Evolutionary conservation across 208 protist species (phyloP), one percentile per base, ranked within the genome.

Genomic region (Strigomonas oncopelti): DNA sequence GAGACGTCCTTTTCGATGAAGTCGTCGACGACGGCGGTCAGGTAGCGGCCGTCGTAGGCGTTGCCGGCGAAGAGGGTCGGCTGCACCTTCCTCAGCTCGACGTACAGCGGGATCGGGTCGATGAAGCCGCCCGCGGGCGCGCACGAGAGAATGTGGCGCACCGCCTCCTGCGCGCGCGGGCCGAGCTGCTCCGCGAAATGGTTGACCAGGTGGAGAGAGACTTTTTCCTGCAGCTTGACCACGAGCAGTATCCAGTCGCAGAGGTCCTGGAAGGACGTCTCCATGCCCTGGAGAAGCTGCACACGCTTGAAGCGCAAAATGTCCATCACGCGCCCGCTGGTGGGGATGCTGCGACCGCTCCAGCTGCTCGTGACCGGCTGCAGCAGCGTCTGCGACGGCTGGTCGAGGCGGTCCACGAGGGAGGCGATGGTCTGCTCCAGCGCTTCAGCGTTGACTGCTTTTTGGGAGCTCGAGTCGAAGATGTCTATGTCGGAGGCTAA

Each of bases 1-100:
- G 53, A 46, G 36, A 85, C 81, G n/a, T 84, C 89, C 77, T 81
- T 80, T n/a, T 79, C 81, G 59, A 90, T 83, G 25, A 92, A 60
- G 42, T 84, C 76, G 48, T 89, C 82, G 20, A 91, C 32, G 31
- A 83, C 75, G 1, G 75, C 67, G n/a, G 57, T 71, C 67, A 84
- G 85, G 59, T 87, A 87, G 42, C 61, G 71, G 22, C 72, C 75
- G 20, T 71, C 64, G 71, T 87, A 81, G 16, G 72, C 71, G 20
- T 61, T 65, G 27, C 28, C 52, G 20, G 75, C 69, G 24, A 70
- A 71, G 16, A 67, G 71, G n/a, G 75, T 60, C 29, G 65, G 77
- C 29, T 80, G 72, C 2, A 63, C 55, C 18, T 62, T 70, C 24
- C 61, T 78, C 29, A 77, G 71, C 54, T 20, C 63, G 29, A 54